phyloP scores from a whole-genome alignment of 2,329 filamentous ascomycete species.

The Intubia oerlemansii region DNA sequence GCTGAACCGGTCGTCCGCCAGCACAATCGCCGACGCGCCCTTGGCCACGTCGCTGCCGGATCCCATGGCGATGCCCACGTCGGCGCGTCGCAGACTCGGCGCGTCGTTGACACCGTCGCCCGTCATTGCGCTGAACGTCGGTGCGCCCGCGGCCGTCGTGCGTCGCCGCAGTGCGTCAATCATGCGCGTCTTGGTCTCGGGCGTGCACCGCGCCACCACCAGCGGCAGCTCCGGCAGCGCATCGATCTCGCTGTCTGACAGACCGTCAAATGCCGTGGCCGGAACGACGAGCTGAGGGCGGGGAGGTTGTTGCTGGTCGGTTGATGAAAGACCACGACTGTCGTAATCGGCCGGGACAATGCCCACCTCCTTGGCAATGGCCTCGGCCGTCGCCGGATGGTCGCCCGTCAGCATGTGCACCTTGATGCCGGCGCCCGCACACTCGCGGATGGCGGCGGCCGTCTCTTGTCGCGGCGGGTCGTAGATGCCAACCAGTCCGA shows the following conservation, averaged over 20 bases:
- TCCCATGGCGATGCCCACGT: slow-evolving; percentile 85
- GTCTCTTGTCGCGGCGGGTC: slow-evolving; percentile 72
- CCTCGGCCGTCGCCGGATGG: slow-evolving; percentile 55
- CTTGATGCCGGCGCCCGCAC: slow-evolving; percentile 50
- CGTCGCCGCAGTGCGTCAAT: slow-evolving; percentile 70
- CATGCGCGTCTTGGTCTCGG: slow-evolving; percentile 77
- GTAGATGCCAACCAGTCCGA: slow-evolving; percentile 71
- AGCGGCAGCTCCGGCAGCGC: slow-evolving; percentile 52
- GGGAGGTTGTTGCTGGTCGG: too few species aligned
- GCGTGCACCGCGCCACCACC: slow-evolving; percentile 67
- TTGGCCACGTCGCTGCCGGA: slow-evolving; percentile 73
- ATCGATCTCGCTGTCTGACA: slow-evolving; percentile 58
- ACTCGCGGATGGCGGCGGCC: slow-evolving; percentile 46
- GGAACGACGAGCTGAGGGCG: slow-evolving; percentile 48
- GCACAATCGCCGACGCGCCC: slow-evolving; percentile 59
- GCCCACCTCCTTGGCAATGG: slow-evolving; percentile 59
- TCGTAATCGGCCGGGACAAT: slow-evolving; percentile 45
- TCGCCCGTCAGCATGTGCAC: slow-evolving; percentile 78
- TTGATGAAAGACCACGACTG: slow-evolving; percentile 31
- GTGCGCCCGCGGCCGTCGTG: too few species aligned
- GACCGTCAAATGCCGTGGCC: slow-evolving; percentile 56
- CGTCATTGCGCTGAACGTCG: slow-evolving; percentile 66
- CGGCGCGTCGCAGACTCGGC: slow-evolving; percentile 57
- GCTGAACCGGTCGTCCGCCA: slow-evolving; percentile 78
- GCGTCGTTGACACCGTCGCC: slow-evolving; percentile 79